Evolutionary conservation across 352 stramenopile species (phyloP), one percentile per base, ranked within the genome.

Genomic region (Elongisporangium senticosum): DNA sequence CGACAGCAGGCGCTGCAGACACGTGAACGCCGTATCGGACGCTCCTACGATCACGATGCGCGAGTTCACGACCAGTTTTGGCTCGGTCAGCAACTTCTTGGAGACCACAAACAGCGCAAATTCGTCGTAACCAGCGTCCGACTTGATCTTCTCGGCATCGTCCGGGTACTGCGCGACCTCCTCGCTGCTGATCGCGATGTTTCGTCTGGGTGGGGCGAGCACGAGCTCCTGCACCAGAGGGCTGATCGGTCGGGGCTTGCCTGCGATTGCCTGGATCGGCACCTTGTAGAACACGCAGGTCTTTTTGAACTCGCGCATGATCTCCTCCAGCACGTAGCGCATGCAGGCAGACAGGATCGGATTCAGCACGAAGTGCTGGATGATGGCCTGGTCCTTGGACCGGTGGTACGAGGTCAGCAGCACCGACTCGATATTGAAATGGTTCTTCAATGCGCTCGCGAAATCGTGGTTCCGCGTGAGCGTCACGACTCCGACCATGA

Each of bases 101-200:
- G 90, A 85, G 49, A 96, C 37, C 26, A 90, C 77, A 61, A 96
- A 97, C n/a, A 98, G 73, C 17, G 87, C 77, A 47, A 89, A 89
- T 8, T 56, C 22, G 52, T 75, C 61, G 43, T 65, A 75, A 10
- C 37, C 58, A 7, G 51, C 54, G 2, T 49, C 59, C 28, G 70
- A 59, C 22, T 59, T 23, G 11, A 60, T 56, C 15, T 55, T 59
- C 10, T 69, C 65, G 3, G 58, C 68, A 43, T 89, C 76, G 14
- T 87, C 71, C 0, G 80, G 72, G 40, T 85, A 75, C 51, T 76
- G 55, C 3, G 60, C 78, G 8, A 79, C 69, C 49, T 84, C 65
- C 15, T 89, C 75, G 14, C 48, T 53, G 51, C 70, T 76, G 50
- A 78, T 61, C 8, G 53, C 68, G 21, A 85, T 76, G 57, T 67